phyloP scores from a whole-genome alignment of 306 rosid genomes.

The Clitoria ternatea region DNA sequence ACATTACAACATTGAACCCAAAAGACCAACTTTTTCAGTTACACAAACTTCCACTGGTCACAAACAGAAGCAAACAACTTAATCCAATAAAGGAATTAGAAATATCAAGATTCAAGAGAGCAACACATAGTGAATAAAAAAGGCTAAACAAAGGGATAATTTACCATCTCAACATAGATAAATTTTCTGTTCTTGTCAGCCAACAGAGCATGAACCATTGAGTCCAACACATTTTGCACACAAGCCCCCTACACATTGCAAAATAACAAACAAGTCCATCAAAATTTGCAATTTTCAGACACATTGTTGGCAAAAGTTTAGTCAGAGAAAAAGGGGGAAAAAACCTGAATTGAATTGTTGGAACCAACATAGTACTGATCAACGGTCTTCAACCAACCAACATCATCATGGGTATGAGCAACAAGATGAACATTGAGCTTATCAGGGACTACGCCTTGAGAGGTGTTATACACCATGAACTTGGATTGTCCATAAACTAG shows the following conservation, averaged over 20 bases:
- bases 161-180: conserved; percentile 67
- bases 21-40: neutral
- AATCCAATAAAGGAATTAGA: neutral
- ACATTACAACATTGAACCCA: neutral
- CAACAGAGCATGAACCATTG: conserved; percentile 57
- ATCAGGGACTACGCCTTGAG: conserved; percentile 51
- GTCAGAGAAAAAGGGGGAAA: neutral
- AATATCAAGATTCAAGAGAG: neutral
- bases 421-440: conserved; percentile 81
- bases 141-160: neutral
- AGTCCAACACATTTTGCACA: conserved; percentile 79
- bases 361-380: conserved; percentile 93
- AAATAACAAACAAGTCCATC: neutral
- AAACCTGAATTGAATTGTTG: conserved; percentile 74
- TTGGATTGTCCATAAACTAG: conserved; percentile 31
- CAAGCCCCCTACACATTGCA: conserved; percentile 58
- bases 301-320: neutral
- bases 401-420: conserved; percentile 78
- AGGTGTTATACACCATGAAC: conserved; percentile 53
- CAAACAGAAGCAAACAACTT: neutral
- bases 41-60: neutral
- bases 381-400: conserved; percentile 84
- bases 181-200: conserved; percentile 81
- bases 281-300: conserved; percentile 6
- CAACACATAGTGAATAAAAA: neutral